Evolutionary conservation across 257 asterid species (phyloP).

Genomic region (Ophiorrhiza pumila): DNA sequence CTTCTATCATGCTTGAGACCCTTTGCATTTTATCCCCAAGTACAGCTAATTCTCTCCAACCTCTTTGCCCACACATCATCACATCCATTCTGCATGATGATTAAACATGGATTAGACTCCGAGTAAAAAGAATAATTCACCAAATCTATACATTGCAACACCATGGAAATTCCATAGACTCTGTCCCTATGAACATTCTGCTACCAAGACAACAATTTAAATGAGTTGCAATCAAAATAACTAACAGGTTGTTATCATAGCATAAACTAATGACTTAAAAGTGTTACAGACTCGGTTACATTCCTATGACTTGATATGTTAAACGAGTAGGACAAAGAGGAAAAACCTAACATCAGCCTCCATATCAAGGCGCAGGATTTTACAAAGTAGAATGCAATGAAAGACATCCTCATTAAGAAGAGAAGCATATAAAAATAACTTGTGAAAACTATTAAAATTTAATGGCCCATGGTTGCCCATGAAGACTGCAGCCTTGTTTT

Average conservation of each 20-base stretch:
- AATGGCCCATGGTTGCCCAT: slow-evolving; percentile 16
- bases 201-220: slow-evolving; percentile 4
- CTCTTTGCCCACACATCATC: slow-evolving; percentile 77
- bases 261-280: background rate
- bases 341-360: background rate
- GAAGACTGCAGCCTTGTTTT: slow-evolving; percentile 22
- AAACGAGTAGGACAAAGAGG: background rate
- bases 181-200: background rate
- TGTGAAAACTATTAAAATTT: background rate
- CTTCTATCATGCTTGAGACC: slow-evolving; percentile 42
- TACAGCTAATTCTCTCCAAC: slow-evolving; percentile 64
- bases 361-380: background rate
- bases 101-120: slow-evolving; percentile 19
- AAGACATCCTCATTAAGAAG: background rate
- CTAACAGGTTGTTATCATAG: background rate
- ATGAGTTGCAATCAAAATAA: background rate
- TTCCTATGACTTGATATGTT: background rate
- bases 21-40: slow-evolving; percentile 50
- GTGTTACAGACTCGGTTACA: background rate
- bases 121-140: slow-evolving; percentile 1
- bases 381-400: background rate
- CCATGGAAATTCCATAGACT: background rate
- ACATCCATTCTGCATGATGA: slow-evolving; percentile 77
- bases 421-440: background rate
- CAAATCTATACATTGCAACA: background rate